Percentiles rank a stretch among this genome's conserved stretches.
Evolutionary conservation across 306 rosid genomes (phyloP).

Genomic region (Fagus crenata): DNA sequence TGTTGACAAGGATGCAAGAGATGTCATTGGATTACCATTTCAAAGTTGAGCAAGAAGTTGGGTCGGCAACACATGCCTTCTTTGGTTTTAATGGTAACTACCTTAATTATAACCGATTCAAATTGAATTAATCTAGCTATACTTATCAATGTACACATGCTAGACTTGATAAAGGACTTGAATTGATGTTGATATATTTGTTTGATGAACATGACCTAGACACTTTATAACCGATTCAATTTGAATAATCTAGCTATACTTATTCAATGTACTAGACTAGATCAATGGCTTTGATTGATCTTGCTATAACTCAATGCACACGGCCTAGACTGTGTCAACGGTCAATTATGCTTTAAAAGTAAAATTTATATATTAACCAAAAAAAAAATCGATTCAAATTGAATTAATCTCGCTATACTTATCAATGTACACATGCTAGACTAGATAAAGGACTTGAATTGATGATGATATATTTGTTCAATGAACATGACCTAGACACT

Average conservation of each 20-base stretch:
- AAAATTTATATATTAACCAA: neutral
- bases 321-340: neutral
- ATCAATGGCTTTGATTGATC: too few species aligned
- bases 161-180: neutral
- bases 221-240: too few species aligned
- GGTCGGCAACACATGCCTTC: conserved; percentile 97
- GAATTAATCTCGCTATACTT: neutral
- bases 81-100: conserved; percentile 89
- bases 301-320: neutral
- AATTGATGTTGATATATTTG: neutral
- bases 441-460: neutral
- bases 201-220: neutral
- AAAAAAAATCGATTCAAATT: neutral
- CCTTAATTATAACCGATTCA: neutral
- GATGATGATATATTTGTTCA: neutral
- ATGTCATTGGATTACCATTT: conserved; percentile 99
- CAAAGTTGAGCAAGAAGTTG: conserved; percentile 99
- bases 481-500: too few species aligned
- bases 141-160: too few species aligned
- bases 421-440: neutral
- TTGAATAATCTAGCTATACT: too few species aligned
- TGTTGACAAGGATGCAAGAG: conserved; percentile 98
- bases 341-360: neutral
- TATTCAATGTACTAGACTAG: too few species aligned
- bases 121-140: neutral